phyloP scores from a whole-genome alignment of 306 rosid genomes.

The Medicago lupulina region DNA sequence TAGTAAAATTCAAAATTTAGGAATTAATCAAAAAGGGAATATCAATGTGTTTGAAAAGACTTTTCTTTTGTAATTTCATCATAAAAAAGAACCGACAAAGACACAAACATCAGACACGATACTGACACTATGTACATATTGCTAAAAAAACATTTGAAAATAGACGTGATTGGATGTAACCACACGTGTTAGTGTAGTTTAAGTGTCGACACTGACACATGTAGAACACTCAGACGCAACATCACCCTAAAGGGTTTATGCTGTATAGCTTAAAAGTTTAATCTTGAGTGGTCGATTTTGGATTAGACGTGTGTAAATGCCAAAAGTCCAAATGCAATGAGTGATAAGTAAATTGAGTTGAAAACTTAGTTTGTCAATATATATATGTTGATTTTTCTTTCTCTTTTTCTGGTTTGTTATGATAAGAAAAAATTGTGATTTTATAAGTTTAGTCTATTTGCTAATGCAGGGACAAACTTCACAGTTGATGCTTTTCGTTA shows the following conservation, averaged over 20 bases:
- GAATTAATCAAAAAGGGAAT: too few species aligned
- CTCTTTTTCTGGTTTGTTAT: neutral
- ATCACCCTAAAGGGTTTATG: neutral
- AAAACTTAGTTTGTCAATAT: neutral
- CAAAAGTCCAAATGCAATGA: neutral
- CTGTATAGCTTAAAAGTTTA: neutral
- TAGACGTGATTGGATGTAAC: neutral
- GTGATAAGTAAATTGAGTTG: slow-evolving; percentile 26
- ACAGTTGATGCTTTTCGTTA: slow-evolving; percentile 68
- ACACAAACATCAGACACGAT: neutral
- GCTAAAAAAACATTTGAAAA: neutral
- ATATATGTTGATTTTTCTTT: neutral
- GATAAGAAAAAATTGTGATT: slow-evolving; percentile 17
- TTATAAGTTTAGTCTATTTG: slow-evolving; percentile 32
- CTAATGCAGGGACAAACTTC: slow-evolving; percentile 52
- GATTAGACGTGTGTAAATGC: neutral
- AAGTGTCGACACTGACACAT: neutral
- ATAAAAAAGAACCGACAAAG: too few species aligned
- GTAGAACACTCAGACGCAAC: neutral
- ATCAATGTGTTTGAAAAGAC: slow-evolving; percentile 14
- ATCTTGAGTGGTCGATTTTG: neutral
- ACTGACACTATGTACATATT: neutral
- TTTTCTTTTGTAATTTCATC: neutral
- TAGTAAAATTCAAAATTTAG: too few species aligned
- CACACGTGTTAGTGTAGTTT: neutral